Evolutionary conservation across 441 rosid genomes (phyloP), one percentile per base, ranked within the genome.

Genomic region (Daphne laureola): DNA sequence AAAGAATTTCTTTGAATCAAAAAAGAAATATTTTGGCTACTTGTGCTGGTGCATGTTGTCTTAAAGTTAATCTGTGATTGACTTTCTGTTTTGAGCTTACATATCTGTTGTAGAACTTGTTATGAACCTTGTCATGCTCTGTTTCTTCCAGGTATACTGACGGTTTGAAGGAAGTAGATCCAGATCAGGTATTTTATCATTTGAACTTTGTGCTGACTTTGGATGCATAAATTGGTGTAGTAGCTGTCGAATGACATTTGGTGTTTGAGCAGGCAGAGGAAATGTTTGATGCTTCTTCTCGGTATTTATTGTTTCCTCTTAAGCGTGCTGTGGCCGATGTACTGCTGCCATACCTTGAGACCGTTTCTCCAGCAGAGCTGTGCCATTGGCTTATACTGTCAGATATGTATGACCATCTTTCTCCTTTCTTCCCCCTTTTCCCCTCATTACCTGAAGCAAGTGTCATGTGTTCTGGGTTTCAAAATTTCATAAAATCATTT

Each of bases 291-390:
- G 92, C 90, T 61, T 90, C 97, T 67, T 89, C 98, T 55, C 84
- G 98, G 65, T 92, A 89, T 72, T 73, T 92, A 43, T 65, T 92
- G 51, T 87, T 89, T 78, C 92, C 98, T 66, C 84, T 92, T 31
- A 92, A 86, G 76, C 95, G 98, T 67, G 87, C 95, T 52, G 97
- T 92, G 47, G 98, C 95, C 70, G 98, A 92, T 59, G 95, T 73
- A 25, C 66, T 92, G 64, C 64, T 89, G 67, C 97, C 83, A n/a
- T 84, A 77, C 57, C 77, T 92, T 58, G 94, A 92, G 80, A 71
- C 67, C 66, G 89, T 73, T 70, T 81, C 86, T 14, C 96, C 83
- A 54, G 86, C 86, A 31, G 96, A 89, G 70, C 48, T 92, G 46
- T 92, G 98, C 64, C 88, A 86, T 53, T 92, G 97, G 98, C 79